Conservation (phyloP, 2,329 filamentous ascomycete species). For the Diaporthe capsici region DNA sequence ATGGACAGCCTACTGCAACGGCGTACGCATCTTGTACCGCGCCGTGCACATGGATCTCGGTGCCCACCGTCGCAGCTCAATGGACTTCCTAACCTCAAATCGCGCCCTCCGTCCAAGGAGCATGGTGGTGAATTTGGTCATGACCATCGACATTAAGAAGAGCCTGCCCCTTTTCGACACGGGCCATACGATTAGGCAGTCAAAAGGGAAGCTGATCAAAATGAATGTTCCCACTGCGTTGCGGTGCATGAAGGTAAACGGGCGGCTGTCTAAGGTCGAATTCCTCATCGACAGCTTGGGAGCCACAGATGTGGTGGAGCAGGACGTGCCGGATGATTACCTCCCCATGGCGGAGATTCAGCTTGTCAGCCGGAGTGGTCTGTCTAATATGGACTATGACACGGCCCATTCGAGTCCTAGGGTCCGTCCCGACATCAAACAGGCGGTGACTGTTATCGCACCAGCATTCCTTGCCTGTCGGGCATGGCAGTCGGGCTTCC, state of each 20-base stretch:
- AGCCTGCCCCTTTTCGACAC: constrained; percentile 35
- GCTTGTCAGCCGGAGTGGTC: constrained; percentile 1
- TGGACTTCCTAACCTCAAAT: constrained; percentile 35
- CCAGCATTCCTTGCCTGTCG: constrained; percentile 35
- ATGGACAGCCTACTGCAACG: constrained; percentile 23
- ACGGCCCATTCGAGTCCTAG: background rate
- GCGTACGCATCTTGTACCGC: constrained; percentile 30
- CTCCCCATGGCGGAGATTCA: constrained; percentile 34
- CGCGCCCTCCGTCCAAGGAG: constrained; percentile 5
- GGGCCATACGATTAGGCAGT: background rate
- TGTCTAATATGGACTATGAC: background rate
- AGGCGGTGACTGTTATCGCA: constrained; percentile 13
- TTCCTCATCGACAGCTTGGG: background rate
- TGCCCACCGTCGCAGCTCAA: constrained; percentile 6
- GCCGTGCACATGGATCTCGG: constrained; percentile 7
- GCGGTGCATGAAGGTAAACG: constrained; percentile 33
- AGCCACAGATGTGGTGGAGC: background rate
- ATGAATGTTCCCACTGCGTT: constrained; percentile 36
- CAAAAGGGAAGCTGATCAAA: constrained; percentile 24
- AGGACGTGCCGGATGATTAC: constrained; percentile 1
- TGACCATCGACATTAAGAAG: constrained; percentile 30
- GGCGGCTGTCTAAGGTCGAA: background rate
- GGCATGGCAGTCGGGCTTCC: constrained; percentile 36
- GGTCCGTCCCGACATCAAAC: background rate
- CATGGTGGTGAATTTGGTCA: constrained; percentile 9